These are phyloP conservation scores for Russula earlei DNA, from an alignment of 768 basidiomycete genomes.

Conservation along the genomic window DNA sequence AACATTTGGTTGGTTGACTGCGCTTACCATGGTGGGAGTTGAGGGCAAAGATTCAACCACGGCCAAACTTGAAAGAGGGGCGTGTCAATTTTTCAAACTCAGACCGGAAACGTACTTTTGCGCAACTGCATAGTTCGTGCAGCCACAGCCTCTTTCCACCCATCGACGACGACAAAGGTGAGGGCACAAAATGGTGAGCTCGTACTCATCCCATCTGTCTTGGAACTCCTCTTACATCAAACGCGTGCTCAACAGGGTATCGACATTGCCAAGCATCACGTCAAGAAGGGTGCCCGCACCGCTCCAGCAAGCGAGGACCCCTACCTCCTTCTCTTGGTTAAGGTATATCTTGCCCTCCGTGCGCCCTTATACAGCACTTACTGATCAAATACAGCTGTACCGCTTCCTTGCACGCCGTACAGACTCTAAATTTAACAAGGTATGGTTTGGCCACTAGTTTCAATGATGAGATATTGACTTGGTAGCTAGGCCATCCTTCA, in stretches of 20 bases:
- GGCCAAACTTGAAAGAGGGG: constrained; percentile 23
- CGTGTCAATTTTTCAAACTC: constrained; percentile 20
- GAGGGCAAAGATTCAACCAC: constrained; percentile 24
- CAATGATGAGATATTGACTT: constrained; percentile 21
- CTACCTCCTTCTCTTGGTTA: constrained; percentile 95
- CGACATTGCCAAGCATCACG: constrained; percentile 93
- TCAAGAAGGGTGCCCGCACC: constrained; percentile 92
- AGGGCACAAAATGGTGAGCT: constrained; percentile 72
- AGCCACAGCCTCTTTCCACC: constrained; percentile 44
- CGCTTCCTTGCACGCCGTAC: constrained; percentile 98
- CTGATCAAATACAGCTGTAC: constrained; percentile 61
- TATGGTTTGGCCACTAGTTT: constrained; percentile 23
- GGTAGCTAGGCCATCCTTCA: constrained; percentile 73
- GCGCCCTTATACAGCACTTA: constrained; percentile 9
- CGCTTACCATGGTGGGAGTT: constrained; percentile 55
- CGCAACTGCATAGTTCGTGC: constrained; percentile 50
- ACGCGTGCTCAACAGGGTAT: constrained; percentile 58
- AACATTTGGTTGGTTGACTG: constrained; percentile 28
- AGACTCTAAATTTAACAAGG: constrained; percentile 94
- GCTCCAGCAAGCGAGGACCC: constrained; percentile 99
- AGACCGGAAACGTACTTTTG: constrained; percentile 31
- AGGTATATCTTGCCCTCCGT: constrained; percentile 44
- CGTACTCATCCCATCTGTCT: constrained; percentile 29
- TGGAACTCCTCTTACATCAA: constrained; percentile 2
- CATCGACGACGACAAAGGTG: constrained; percentile 28